Evolutionary conservation across 2,329 filamentous ascomycete species (phyloP), one percentile per base, ranked within the genome.

Genomic region (Chrysoporthe puriensis): DNA sequence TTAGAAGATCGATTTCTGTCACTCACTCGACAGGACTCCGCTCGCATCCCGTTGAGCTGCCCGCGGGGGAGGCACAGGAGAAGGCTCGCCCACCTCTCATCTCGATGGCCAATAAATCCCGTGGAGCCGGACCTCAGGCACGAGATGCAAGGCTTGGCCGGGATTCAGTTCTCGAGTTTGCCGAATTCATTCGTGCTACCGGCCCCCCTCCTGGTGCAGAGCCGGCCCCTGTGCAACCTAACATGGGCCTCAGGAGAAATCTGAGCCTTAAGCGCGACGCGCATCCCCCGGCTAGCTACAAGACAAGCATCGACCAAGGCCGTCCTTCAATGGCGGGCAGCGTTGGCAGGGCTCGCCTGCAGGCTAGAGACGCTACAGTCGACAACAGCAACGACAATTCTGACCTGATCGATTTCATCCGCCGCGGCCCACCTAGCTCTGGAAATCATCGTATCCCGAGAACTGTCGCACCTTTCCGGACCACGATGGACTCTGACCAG

Each of bases 401-500:
- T 14, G 96, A 97, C 69, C 82, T 99, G 67, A 97, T 97, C 72
- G 94, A 98, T 76, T 98, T 99, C 77, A 96, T 99, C 71, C 90
- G 94, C 58, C 90, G 93, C 76, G 95, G 94, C 0, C 94, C 94
- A 3, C 90, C 92, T 0, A 85, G 81, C 69, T 76, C 81, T 44
- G 84, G 83, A 56, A 86, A 86, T 70, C 91, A 89, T 68, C 89
- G 92, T 34, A 96, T 96, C 70, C 91, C 93, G 54, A 89, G 92
- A 21, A 88, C 87, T n/a, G 90, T 96, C 14, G 93, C 94, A 11
- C 93, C 94, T 1, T 97, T 96, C 82, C 86, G 93, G 64, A 90
- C 86, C 46, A 95, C 93, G 0, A 91, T 94, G 85, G 94, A 97
- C 76, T 94, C 92, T 13, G 93, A 97, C 73, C 91, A 96, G 71